phyloP scores from a whole-genome alignment of 305 asterid genomes.

The Rubia tinctorum region DNA sequence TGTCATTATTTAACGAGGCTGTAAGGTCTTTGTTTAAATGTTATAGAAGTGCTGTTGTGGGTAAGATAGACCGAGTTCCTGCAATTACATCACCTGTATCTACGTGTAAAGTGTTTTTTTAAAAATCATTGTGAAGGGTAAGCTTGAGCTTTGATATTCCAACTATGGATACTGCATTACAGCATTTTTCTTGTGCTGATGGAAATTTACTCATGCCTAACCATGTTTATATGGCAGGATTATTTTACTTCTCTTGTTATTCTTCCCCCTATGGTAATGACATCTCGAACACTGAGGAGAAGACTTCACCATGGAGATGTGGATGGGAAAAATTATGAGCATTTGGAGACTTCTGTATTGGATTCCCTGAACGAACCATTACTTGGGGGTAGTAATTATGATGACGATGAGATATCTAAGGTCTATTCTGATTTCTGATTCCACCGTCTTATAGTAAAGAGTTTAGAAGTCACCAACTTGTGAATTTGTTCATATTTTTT shows the following conservation, averaged over 20 bases:
- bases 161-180: neutral
- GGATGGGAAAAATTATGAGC: slow-evolving; percentile 64
- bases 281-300: slow-evolving; percentile 72
- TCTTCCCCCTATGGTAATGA: slow-evolving; percentile 30
- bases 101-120: neutral
- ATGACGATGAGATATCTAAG: slow-evolving; percentile 25
- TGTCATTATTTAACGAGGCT: neutral
- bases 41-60: neutral
- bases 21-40: neutral
- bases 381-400: slow-evolving; percentile 39
- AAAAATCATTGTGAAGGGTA: neutral
- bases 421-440: slow-evolving; percentile 13
- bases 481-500: neutral
- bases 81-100: neutral
- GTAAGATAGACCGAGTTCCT: neutral
- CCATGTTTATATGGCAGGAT: neutral
- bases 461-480: neutral
- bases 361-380: slow-evolving; percentile 80
- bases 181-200: neutral
- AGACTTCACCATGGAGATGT: slow-evolving; percentile 78
- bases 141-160: neutral
- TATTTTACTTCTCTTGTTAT: neutral
- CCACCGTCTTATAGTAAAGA: slow-evolving; percentile 2
- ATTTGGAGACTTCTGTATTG: slow-evolving; percentile 46
- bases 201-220: neutral